Percentiles rank a stretch among this genome's conserved stretches.
Conservation (phyloP, 768 basidiomycete species). For the Mycena olivaceomarginata region DNA sequence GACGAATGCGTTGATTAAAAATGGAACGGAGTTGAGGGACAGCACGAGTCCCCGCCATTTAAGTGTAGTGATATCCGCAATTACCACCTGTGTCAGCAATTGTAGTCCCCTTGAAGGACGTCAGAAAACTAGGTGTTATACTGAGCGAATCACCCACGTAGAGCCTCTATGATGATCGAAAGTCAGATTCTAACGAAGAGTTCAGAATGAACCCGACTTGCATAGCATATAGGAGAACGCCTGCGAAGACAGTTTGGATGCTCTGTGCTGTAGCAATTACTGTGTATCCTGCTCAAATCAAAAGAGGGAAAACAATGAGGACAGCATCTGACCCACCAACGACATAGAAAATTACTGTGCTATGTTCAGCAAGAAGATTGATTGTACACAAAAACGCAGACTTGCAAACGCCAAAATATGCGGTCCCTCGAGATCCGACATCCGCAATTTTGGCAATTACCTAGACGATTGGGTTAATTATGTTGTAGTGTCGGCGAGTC, state of each 20-base stretch:
- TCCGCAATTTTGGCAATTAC: conserved; percentile 86
- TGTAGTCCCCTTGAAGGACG: conserved; percentile 69
- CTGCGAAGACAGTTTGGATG: conserved; percentile 67
- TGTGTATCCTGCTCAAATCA: conserved; percentile 62
- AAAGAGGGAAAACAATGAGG: not conserved
- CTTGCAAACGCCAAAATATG: conserved; percentile 76
- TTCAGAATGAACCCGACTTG: conserved; percentile 50
- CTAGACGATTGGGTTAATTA: not conserved
- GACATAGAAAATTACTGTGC: conserved; percentile 74
- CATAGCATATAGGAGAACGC: conserved; percentile 76
- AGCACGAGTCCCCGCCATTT: conserved; percentile 69
- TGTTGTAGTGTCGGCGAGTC: not conserved
- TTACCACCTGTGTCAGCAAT: conserved; percentile 78
- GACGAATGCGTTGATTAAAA: conserved; percentile 79
- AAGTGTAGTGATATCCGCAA: conserved; percentile 77
- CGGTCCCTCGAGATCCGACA: conserved; percentile 79
- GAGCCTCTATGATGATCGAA: conserved; percentile 70
- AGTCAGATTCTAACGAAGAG: conserved; percentile 48
- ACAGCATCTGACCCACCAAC: conserved; percentile 62
- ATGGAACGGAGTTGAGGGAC: conserved; percentile 67
- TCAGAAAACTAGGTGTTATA: conserved; percentile 47
- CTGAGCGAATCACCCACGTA: conserved; percentile 62
- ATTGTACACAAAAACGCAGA: conserved; percentile 34
- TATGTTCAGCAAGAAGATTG: not conserved
- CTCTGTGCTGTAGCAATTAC: conserved; percentile 71